Evolutionary conservation across 768 basidiomycete genomes (phyloP), one percentile per base, ranked within the genome.

Genomic region (Leccinum uliginosum): DNA sequence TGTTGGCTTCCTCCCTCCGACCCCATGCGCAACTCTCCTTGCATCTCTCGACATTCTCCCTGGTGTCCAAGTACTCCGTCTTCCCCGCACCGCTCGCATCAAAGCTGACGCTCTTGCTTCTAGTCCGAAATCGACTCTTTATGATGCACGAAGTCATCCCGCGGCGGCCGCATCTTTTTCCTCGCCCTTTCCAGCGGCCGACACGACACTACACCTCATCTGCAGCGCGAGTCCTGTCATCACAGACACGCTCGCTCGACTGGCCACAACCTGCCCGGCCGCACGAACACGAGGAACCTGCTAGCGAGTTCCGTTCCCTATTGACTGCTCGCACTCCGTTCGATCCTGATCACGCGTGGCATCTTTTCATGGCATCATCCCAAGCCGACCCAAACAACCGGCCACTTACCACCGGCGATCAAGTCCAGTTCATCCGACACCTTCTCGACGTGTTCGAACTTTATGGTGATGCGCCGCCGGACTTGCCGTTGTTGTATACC

Each of bases 31-130:
- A 77, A 76, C 59, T 78, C 80, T 74, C 76, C 78, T 53, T 82
- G 75, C 67, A 72, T 75, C 51, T 69, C 73, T 51, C 76, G 73
- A 51, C 78, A 82, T 63, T 76, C 78, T 3, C 61, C 80, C 7
- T 80, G 76, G 74, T 80, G 77, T 65, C 75, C 79, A 62, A 71
- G 82, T 83, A 67, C 62, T 54, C 47, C 30, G 49, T 51, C 56
- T 56, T 11, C 48, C 58, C 50, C 44, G 24, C 35, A 17, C n/a
- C 52, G 17, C 38, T 12, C 38, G 47, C 24, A 15, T 23, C 45
- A 6, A 48, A 51, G 40, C 57, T 67, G 40, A 70, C 45, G 1
- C 34, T 26, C 14, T 35, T 35, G 23, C 52, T 49, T 50, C 27
- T 40, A 75, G 72, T 65, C 51, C 66, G 73, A 58, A 74, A 72